Conservation (phyloP, 108 stramenopile species). For the Pseudonitzschia delicatissima region DNA sequence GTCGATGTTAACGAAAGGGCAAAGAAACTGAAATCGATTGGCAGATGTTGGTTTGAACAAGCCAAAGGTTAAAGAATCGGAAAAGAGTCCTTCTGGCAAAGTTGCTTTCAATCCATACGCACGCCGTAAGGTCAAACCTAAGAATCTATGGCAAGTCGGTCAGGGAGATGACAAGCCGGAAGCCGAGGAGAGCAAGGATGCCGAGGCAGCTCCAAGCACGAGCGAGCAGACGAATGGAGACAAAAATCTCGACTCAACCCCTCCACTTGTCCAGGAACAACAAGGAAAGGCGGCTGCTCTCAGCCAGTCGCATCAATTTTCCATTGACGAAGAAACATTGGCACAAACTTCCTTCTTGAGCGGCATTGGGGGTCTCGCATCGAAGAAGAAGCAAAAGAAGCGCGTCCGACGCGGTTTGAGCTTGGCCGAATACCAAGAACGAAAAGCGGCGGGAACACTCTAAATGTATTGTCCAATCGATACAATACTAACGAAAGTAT, state of each 20-base stretch:
- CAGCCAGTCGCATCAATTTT: slow-evolving; percentile 65
- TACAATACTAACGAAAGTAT: no score
- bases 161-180: slow-evolving; percentile 44
- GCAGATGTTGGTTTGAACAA: slow-evolving; percentile 70
- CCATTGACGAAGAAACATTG: slow-evolving; percentile 74
- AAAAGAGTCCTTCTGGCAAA: slow-evolving; percentile 38
- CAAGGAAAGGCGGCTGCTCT: slow-evolving; percentile 32
- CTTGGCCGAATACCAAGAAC: slow-evolving; percentile 66
- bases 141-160: slow-evolving; percentile 89
- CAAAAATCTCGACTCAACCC: slow-evolving; percentile 23
- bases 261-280: slow-evolving; percentile 39
- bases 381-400: slow-evolving; percentile 36
- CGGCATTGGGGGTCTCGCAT: slow-evolving; percentile 41
- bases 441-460: slow-evolving; percentile 67
- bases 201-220: slow-evolving; percentile 27
- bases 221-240: slow-evolving; percentile 23
- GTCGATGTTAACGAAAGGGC: slow-evolving; percentile 83
- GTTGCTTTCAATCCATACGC: slow-evolving; percentile 74
- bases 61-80: slow-evolving; percentile 40
- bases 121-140: slow-evolving; percentile 83
- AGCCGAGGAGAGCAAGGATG: slow-evolving; percentile 56
- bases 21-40: slow-evolving; percentile 57
- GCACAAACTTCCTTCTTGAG: slow-evolving; percentile 44
- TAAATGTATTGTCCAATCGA: slow-evolving; percentile 17
- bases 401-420: slow-evolving; percentile 73